Conservation (phyloP, 106 monocot species). For the Apostasia shenzhenica region DNA sequence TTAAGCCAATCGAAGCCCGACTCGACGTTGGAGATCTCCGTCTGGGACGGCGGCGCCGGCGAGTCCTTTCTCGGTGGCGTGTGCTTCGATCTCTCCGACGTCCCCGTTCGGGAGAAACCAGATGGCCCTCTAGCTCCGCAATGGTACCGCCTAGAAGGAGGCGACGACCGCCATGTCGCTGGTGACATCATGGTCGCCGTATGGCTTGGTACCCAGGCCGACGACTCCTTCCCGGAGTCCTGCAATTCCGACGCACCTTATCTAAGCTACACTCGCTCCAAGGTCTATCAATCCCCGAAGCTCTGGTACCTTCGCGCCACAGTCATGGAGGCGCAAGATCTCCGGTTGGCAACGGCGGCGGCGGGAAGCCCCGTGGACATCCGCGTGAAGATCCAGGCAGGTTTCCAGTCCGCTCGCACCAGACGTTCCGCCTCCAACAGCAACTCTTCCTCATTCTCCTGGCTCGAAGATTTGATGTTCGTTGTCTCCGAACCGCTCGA, state of each 20-base stretch:
- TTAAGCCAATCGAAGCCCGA: slow-evolving; percentile 56
- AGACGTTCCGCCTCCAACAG: slow-evolving; percentile 39
- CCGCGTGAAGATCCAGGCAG: slow-evolving; percentile 78
- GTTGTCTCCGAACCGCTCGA: slow-evolving; percentile 81
- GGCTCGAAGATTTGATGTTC: slow-evolving; percentile 86
- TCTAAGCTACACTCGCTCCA: slow-evolving; percentile 71
- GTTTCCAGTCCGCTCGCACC: slow-evolving; percentile 78
- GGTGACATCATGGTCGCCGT: slow-evolving; percentile 96
- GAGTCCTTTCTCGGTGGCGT: slow-evolving; percentile 85
- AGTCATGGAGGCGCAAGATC: slow-evolving; percentile 87
- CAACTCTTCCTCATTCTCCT: slow-evolving; percentile 49
- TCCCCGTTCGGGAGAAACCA: slow-evolving; percentile 77
- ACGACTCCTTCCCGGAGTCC: slow-evolving; percentile 84
- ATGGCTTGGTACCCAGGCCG: slow-evolving; percentile 97
- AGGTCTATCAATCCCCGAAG: slow-evolving; percentile 99
- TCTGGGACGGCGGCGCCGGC: slow-evolving; percentile 41
- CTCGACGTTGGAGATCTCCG: slow-evolving; percentile 67
- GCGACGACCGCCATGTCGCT: slow-evolving; percentile 34
- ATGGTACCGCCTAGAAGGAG: slow-evolving; percentile 89
- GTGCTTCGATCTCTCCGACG: slow-evolving; percentile 93
- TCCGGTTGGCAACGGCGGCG: slow-evolving; percentile 26
- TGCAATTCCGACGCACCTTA: slow-evolving; percentile 77
- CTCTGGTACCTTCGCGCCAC: slow-evolving; percentile 89
- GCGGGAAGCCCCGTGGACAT: slow-evolving; percentile 36
- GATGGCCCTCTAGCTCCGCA: slow-evolving; percentile 94